Percentiles rank a stretch among this genome's conserved stretches.
Evolutionary conservation across 2,329 filamentous ascomycete species (phyloP).

Genomic region (Phaeosphaeriaceae sp.): DNA sequence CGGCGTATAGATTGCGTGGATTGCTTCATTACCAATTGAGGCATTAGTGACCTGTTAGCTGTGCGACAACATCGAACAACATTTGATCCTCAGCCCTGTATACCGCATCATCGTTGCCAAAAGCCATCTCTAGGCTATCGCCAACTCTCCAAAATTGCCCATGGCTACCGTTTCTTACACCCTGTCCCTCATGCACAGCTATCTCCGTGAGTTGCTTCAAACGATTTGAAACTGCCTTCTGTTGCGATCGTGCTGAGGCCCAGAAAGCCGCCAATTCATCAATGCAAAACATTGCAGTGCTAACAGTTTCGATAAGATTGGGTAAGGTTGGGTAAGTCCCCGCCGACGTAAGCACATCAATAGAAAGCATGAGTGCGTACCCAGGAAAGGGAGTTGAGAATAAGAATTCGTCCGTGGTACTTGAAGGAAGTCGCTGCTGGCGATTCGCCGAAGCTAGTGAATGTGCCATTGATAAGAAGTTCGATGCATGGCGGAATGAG

Average conservation of each 20-base stretch:
- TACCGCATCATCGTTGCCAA: constrained; percentile 53
- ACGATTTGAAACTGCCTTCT: constrained; percentile 56
- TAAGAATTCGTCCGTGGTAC: constrained; percentile 36
- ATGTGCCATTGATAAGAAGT: constrained; percentile 44
- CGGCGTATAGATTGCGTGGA: not conserved
- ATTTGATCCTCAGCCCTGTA: constrained; percentile 46
- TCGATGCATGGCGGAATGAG: constrained; percentile 35
- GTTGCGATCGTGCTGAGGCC: constrained; percentile 63
- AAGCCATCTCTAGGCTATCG: constrained; percentile 50
- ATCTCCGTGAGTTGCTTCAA: constrained; percentile 54
- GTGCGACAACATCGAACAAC: constrained; percentile 37
- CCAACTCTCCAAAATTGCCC: constrained; percentile 46
- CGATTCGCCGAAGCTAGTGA: constrained; percentile 33
- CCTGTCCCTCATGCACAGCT: constrained; percentile 44
- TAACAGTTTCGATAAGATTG: constrained; percentile 62
- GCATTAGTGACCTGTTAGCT: constrained; percentile 25
- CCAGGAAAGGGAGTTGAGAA: constrained; percentile 65
- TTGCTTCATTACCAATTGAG: not conserved
- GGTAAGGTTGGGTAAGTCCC: constrained; percentile 53
- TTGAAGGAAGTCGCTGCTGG: constrained; percentile 35
- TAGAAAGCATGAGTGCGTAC: constrained; percentile 67
- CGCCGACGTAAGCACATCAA: constrained; percentile 70
- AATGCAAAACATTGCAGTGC: constrained; percentile 60
- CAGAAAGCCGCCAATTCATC: constrained; percentile 65
- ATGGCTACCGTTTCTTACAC: constrained; percentile 31